phyloP scores from a whole-genome alignment of 306 rosid genomes.

The Ormosia emarginata region DNA sequence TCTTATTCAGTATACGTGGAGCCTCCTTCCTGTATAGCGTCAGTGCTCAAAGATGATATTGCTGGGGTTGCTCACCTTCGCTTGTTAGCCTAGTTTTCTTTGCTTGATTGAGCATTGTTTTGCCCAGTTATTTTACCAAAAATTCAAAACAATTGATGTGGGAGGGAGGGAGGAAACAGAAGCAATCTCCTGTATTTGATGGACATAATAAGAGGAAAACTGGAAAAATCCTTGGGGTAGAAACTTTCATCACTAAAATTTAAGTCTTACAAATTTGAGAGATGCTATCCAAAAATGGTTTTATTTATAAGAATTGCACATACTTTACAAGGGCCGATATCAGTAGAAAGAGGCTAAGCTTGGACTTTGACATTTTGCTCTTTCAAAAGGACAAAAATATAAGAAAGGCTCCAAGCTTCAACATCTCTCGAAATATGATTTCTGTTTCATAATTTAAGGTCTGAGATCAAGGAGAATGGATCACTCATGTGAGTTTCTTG shows the following conservation, averaged over 20 bases:
- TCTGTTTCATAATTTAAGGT: background rate
- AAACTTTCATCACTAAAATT: background rate
- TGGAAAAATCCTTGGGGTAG: background rate
- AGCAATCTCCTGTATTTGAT: constrained; percentile 1
- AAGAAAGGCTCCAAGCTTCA: background rate
- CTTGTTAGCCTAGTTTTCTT: too few relatives aligned
- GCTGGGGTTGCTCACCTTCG: too few relatives aligned
- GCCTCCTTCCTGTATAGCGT: too few relatives aligned
- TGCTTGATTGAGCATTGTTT: too few relatives aligned
- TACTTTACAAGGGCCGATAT: background rate
- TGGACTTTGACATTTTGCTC: background rate
- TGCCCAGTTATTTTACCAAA: too few relatives aligned
- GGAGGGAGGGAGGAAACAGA: background rate
- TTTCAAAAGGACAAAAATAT: background rate
- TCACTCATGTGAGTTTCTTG: too few relatives aligned
- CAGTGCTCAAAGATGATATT: too few relatives aligned
- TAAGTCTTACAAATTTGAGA: constrained; percentile 11
- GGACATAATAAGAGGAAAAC: background rate
- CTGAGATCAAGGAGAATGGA: background rate
- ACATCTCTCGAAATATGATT: background rate
- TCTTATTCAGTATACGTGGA: too few relatives aligned
- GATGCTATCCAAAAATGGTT: constrained; percentile 5
- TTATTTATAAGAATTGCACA: background rate
- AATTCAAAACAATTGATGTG: background rate
- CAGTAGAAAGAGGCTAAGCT: background rate